Percentiles rank a stretch among this genome's conserved stretches.
phyloP scores from a whole-genome alignment of 2,329 filamentous ascomycete species.

The Colletotrichum viniferum region DNA sequence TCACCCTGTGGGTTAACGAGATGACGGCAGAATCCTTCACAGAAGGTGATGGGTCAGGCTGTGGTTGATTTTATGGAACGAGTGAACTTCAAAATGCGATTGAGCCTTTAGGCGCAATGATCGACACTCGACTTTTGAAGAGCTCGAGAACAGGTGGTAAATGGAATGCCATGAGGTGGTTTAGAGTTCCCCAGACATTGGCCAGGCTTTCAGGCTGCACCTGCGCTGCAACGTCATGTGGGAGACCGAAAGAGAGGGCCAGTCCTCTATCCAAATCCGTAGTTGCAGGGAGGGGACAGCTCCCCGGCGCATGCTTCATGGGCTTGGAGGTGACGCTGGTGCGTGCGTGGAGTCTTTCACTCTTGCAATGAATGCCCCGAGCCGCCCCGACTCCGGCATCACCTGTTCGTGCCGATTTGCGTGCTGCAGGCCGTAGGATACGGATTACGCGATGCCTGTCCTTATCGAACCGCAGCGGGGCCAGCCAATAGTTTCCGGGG shows the following conservation, averaged over 20 bases:
- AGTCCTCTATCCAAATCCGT: background rate
- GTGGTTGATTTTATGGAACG: background rate
- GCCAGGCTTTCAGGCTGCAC: background rate
- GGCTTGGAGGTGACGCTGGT: background rate
- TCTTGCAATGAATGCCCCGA: background rate
- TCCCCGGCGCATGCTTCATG: background rate
- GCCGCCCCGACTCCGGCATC: background rate
- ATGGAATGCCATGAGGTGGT: background rate
- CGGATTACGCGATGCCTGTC: background rate
- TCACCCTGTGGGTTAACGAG: background rate
- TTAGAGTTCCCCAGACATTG: background rate
- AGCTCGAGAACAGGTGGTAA: background rate
- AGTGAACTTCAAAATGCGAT: background rate
- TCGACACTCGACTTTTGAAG: background rate
- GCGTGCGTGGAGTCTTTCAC: background rate
- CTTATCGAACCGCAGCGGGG: background rate
- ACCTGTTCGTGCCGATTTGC: background rate
- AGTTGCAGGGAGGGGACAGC: background rate
- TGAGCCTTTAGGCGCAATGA: background rate
- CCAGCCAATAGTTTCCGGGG: background rate
- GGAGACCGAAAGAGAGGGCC: background rate
- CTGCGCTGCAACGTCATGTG: background rate
- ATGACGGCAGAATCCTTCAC: background rate
- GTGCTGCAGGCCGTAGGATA: conserved; percentile 1
- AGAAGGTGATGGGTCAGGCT: background rate